These are phyloP conservation scores for Nannochloris sp. DNA, from an alignment of 139 green algal genomes.

Conservation along the genomic window DNA sequence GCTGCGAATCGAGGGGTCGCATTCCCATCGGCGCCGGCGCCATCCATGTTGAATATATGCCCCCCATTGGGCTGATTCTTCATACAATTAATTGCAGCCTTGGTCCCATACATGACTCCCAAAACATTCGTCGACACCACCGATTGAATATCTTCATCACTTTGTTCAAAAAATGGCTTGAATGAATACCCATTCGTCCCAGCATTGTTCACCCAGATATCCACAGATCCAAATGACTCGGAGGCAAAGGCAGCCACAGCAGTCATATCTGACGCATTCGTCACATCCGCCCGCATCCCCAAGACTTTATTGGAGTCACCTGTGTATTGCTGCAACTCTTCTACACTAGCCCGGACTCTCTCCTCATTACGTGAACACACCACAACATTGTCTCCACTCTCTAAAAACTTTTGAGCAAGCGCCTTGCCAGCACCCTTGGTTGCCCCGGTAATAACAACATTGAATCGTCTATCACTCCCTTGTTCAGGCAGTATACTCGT, in stretches of 20 bases:
- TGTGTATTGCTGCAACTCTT: conserved; percentile 33
- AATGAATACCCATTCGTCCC: conserved; percentile 87
- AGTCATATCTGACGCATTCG: conserved; percentile 39
- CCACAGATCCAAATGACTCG: conserved; percentile 19
- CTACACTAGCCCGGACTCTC: conserved; percentile 31
- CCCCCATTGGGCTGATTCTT: conserved; percentile 58
- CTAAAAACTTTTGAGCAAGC: conserved; percentile 69
- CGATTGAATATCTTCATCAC: conserved; percentile 54
- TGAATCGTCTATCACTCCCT: conserved; percentile 17
- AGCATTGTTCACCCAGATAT: conserved; percentile 59
- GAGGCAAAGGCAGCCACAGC: conserved; percentile 54
- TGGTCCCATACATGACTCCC: conserved; percentile 81
- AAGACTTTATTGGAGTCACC: conserved; percentile 7
- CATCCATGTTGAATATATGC: conserved; percentile 94
- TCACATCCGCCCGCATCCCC: conserved; percentile 56
- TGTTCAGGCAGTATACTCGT: neutral
- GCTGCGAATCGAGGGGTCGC: conserved; percentile 80
- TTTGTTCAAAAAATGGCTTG: conserved; percentile 48
- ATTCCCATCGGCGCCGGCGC: conserved; percentile 64
- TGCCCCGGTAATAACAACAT: conserved; percentile 42
- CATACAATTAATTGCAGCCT: conserved; percentile 84
- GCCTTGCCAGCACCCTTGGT: conserved; percentile 67
- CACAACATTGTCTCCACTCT: conserved; percentile 50
- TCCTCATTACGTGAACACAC: conserved; percentile 59
- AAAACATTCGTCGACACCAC: conserved; percentile 90